phyloP scores from a whole-genome alignment of 202 grass and related monocot genomes.

The Hordeum pubiflorum region DNA sequence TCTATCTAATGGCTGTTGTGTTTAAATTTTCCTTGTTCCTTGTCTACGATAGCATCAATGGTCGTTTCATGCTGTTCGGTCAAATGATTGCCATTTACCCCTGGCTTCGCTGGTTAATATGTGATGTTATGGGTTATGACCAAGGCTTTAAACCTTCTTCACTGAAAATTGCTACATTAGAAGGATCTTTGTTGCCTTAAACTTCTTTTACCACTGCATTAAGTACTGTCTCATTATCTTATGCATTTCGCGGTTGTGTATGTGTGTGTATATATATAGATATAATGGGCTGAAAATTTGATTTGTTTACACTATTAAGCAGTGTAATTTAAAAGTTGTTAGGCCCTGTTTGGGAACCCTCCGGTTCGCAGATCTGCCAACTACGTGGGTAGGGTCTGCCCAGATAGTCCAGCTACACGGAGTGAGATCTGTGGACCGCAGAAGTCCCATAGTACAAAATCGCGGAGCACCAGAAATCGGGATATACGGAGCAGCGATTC shows the following conservation, averaged over 20 bases:
- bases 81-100: background rate
- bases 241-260: background rate
- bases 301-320: background rate
- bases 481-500: background rate
- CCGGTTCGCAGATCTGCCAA: background rate
- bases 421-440: background rate
- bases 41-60: background rate
- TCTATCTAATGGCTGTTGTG: background rate
- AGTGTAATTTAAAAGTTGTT: background rate
- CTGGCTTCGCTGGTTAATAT: background rate
- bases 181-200: background rate
- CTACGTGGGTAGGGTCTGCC: background rate
- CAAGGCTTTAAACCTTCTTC: background rate
- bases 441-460: background rate
- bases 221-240: background rate
- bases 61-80: background rate
- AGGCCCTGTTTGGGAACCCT: background rate
- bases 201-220: background rate
- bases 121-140: background rate
- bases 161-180: background rate
- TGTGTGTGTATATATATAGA: background rate
- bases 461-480: background rate
- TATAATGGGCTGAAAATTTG: background rate
- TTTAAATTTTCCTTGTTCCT: background rate
- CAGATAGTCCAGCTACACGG: background rate